Conservation (phyloP, 2,329 filamentous ascomycete genomes). For the Tolypocladium tropicale region DNA sequence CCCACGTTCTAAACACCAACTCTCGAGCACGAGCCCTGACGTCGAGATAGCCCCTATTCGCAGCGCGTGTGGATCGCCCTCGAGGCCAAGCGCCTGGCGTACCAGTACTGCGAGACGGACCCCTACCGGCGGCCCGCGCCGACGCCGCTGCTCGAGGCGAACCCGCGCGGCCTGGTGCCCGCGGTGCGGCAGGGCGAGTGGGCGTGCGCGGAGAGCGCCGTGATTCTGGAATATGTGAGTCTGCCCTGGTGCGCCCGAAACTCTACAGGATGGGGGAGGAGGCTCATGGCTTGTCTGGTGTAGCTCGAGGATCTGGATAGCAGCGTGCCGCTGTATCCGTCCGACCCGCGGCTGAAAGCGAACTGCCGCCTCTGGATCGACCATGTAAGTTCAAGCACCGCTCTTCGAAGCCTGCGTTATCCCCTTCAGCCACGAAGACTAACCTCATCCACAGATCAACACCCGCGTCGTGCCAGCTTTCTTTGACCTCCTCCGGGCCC, state of each 20-base stretch:
- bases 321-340: slow-evolving; percentile 52
- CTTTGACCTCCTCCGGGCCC: slow-evolving; percentile 60
- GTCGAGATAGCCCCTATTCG: slow-evolving; percentile 58
- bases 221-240: slow-evolving; percentile 75
- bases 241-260: background rate
- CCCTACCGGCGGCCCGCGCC: slow-evolving; percentile 60
- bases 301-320: slow-evolving; percentile 61
- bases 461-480: slow-evolving; percentile 66
- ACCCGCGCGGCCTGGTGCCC: slow-evolving; percentile 66
- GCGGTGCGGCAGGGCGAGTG: slow-evolving; percentile 69
- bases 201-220: slow-evolving; percentile 71
- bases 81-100: slow-evolving; percentile 65
- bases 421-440: background rate
- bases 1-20: slow-evolving; percentile 3
- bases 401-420: too few relatives aligned
- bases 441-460: slow-evolving; percentile 48
- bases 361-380: slow-evolving; percentile 72
- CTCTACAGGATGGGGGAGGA: fast-evolving
- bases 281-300: background rate
- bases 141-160: slow-evolving; percentile 55
- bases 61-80: slow-evolving; percentile 85
- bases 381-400: slow-evolving; percentile 56
- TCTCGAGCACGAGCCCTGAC: background rate
- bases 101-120: slow-evolving; percentile 81
- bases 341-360: slow-evolving; percentile 55